phyloP scores from a whole-genome alignment of 805 yeast genomes.

The Ogataea zsoltii region DNA sequence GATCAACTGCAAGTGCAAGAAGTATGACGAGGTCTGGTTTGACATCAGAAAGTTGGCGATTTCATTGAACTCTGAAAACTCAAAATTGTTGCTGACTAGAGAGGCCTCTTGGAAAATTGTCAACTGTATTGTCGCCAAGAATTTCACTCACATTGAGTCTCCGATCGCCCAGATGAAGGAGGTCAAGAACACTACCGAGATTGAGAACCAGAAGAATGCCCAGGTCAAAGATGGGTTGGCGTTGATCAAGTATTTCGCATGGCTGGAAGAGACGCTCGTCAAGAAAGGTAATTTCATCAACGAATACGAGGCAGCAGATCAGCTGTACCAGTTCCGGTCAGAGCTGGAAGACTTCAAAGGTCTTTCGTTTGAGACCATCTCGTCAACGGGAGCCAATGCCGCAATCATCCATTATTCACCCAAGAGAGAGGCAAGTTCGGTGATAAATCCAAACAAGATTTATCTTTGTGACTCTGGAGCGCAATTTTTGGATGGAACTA shows the following conservation, averaged over 20 bases:
- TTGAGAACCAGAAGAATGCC: constrained; percentile 51
- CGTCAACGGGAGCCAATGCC: constrained; percentile 75
- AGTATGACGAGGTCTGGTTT: constrained; percentile 48
- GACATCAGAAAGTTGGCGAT: constrained; percentile 41
- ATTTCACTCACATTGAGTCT: constrained; percentile 46
- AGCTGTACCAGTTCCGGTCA: constrained; percentile 55
- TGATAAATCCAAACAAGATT: constrained; percentile 53
- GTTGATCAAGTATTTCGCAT: constrained; percentile 51
- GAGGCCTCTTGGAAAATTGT: constrained; percentile 70
- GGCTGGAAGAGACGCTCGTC: constrained; percentile 54
- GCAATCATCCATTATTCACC: constrained; percentile 80
- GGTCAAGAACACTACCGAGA: constrained; percentile 49
- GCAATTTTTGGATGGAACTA: constrained; percentile 63
- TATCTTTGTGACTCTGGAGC: constrained; percentile 62
- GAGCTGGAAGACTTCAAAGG: constrained; percentile 57
- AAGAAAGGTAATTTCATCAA: constrained; percentile 47
- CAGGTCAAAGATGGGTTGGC: constrained; percentile 63
- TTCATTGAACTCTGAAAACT: constrained; percentile 18
- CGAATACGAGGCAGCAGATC: constrained; percentile 67
- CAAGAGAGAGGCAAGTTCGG: constrained; percentile 38
- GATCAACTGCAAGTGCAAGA: constrained; percentile 43
- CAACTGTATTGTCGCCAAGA: constrained; percentile 43
- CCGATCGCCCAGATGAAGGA: constrained; percentile 59
- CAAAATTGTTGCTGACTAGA: constrained; percentile 51
- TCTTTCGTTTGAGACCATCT: constrained; percentile 70